Percentiles rank a stretch among this genome's conserved stretches.
Evolutionary conservation across 306 rosid species (phyloP).

Genomic region (Luffa acutangula): DNA sequence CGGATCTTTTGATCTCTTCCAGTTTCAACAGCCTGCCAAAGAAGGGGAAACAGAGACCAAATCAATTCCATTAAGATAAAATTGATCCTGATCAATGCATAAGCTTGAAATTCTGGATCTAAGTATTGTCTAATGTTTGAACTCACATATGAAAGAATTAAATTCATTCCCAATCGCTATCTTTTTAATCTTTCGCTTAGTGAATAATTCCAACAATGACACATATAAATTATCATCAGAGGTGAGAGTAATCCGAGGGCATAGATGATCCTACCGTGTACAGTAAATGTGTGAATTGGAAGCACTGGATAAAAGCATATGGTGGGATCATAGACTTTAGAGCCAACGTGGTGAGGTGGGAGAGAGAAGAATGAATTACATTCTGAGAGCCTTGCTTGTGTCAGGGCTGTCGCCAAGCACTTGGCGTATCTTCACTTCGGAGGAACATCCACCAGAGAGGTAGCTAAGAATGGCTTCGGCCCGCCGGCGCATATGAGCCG

Average conservation of each 20-base stretch:
- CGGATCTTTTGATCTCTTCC: conserved; percentile 51
- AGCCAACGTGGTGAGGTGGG: neutral
- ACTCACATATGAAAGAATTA: neutral
- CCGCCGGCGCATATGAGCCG: conserved; percentile 42
- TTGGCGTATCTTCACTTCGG: conserved; percentile 73
- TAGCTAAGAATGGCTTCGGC: conserved; percentile 61
- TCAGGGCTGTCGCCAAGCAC: conserved; percentile 86
- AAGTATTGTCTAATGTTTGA: neutral
- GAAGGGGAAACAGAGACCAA: neutral
- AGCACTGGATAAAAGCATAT: neutral
- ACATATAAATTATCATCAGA: neutral
- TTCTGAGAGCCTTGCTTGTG: conserved; percentile 95
- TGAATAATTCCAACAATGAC: neutral
- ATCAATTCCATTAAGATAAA: neutral
- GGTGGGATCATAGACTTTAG: neutral
- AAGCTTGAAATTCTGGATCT: neutral
- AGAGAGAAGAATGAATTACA: conserved; percentile 31
- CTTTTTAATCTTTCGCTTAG: neutral
- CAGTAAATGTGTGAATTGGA: neutral
- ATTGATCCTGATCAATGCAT: neutral
- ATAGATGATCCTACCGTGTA: conserved; percentile 2
- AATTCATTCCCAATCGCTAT: neutral
- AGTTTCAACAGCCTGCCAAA: conserved; percentile 37
- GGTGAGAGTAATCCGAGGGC: neutral
- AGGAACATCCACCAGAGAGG: conserved; percentile 47